These are phyloP conservation scores for Rachicladosporium sp. DNA, from an alignment of 2,329 filamentous ascomycete genomes.

Conservation along the genomic window DNA sequence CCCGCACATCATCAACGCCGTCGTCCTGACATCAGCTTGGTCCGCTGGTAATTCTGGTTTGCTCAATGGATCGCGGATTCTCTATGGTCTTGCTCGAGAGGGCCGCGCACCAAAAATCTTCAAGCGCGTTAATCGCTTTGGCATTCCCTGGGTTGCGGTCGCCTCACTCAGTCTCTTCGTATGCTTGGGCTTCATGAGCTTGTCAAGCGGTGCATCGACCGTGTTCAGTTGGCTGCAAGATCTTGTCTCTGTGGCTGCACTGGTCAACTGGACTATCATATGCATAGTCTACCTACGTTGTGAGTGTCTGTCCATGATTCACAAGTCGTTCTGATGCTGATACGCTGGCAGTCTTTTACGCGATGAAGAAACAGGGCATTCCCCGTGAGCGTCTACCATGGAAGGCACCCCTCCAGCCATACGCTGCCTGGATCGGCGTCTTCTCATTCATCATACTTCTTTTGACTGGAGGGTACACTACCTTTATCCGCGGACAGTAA, in stretches of 20 bases:
- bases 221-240: constrained; percentile 31
- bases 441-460: constrained; percentile 32
- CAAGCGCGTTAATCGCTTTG: constrained; percentile 25
- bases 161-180: constrained; percentile 28
- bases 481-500: too few relatives aligned
- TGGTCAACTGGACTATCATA: constrained; percentile 29
- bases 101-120: constrained; percentile 49
- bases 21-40: constrained; percentile 53
- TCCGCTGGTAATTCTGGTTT: constrained; percentile 43
- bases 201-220: constrained; percentile 13
- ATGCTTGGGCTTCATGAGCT: constrained; percentile 30
- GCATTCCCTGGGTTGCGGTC: constrained; percentile 41
- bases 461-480: too few relatives aligned
- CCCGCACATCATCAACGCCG: constrained; percentile 54
- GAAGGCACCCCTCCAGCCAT: constrained; percentile 7
- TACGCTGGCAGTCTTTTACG: too few relatives aligned
- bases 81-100: constrained; percentile 46
- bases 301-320: too few relatives aligned
- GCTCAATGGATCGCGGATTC: constrained; percentile 39
- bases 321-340: too few relatives aligned
- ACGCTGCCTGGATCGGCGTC: constrained; percentile 21
- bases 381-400: constrained; percentile 22
- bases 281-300: constrained; percentile 37
- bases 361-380: constrained; percentile 26
- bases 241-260: constrained; percentile 26